Base-by-base conservation (phyloP, 2,329 filamentous ascomycete genomes). In the Torrubiellomyces zombiae region DNA sequence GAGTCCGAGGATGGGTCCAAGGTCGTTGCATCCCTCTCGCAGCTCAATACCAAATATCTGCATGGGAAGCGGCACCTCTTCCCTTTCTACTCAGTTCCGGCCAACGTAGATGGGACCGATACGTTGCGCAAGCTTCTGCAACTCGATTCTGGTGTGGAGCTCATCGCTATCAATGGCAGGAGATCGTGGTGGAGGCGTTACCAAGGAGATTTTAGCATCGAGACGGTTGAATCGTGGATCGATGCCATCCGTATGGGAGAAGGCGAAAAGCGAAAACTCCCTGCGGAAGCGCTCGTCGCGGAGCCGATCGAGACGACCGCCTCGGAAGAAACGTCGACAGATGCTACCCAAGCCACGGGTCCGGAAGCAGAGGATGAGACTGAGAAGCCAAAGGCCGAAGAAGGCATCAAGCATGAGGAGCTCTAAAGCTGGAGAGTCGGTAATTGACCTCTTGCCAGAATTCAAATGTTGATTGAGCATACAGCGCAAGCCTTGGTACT, bases 161-260 rank as follows among this genome's bases (percentile, higher is more conserved):
- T 95, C 21, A 59, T 95, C 27, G 83, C 83, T 10, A 49, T 92
- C 30, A 94, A 94, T 48, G 77, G 69, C 16, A 82, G 85, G 41
- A 72, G 83, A 27, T 65, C 67, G 20, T 98, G 89, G 89, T 91
- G 75, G 68, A 75, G 77, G 40, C 67, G 65, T 29, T 89, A 80
- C 47, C 55, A 67, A 23, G 69, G 64, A 3, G 55, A 65, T 21
- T 72, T 71, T 21, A 67, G 65, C 27, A 44, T 60, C 14, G 58
- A 65, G 27, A 66, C 63, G 14, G 56, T 98, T 16, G 81, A 93
- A 54, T 56, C 58, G 32, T 98, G 86, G 82, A 69, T 98, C 30
- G 89, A 98, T 42, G 64, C 69, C n/a, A 82, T 95, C 33, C 74
- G 82, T 18, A 65, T 98, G 60, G 81, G 85, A 26, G 86, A 95